phyloP scores from a whole-genome alignment of 306 rosid genomes.

The Medicago arabica region DNA sequence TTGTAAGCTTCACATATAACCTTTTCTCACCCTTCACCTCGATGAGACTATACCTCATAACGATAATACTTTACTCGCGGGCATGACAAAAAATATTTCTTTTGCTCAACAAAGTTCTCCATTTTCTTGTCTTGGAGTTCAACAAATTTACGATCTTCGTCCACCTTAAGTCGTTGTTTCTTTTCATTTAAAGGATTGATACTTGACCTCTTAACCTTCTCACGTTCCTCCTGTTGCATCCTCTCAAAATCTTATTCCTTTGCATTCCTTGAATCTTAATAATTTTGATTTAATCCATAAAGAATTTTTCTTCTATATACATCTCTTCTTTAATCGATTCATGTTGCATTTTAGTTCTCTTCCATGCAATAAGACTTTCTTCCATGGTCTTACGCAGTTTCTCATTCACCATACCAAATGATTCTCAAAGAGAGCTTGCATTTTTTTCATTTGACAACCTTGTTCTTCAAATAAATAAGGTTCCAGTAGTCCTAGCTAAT shows the following conservation, averaged over 20 bases:
- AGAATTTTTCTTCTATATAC: slow-evolving; percentile 68
- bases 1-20: too few relatives aligned
- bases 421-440: not conserved
- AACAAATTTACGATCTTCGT: slow-evolving; percentile 54
- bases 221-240: slow-evolving; percentile 75
- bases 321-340: slow-evolving; percentile 43
- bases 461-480: not conserved
- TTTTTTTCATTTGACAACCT: too few relatives aligned
- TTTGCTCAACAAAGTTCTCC: too few relatives aligned
- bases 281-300: slow-evolving; percentile 56
- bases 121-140: slow-evolving; percentile 19
- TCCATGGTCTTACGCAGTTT: not conserved
- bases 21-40: too few relatives aligned
- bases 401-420: not conserved
- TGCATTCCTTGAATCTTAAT: slow-evolving; percentile 58
- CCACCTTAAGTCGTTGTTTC: slow-evolving; percentile 50
- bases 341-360: not conserved
- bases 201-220: slow-evolving; percentile 64
- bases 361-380: not conserved
- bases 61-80: too few relatives aligned
- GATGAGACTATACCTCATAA: too few relatives aligned
- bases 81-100: too few relatives aligned
- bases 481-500: too few relatives aligned
- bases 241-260: slow-evolving; percentile 78
- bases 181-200: slow-evolving; percentile 48